Conservation (phyloP, 1,284 basidiomycete species). For the Ceratobasidium papillatum region DNA sequence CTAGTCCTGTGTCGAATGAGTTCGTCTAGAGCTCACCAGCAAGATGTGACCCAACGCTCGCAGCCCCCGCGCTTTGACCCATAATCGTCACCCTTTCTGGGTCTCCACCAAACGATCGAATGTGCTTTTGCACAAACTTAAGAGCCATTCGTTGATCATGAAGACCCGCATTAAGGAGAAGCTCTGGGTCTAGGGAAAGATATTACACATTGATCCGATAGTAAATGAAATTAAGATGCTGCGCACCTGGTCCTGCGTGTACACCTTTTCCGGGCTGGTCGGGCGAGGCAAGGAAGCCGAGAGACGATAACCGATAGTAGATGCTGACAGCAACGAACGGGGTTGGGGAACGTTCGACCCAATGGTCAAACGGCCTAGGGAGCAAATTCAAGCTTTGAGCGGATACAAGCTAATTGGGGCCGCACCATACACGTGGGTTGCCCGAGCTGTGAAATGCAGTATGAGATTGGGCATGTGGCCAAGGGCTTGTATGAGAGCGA, state of each 20-base stretch:
- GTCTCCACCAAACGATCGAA: conserved; percentile 50
- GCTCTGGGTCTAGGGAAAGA: conserved; percentile 16
- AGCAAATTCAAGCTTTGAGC: conserved; percentile 56
- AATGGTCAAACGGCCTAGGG: conserved; percentile 57
- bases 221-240: not conserved
- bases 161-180: conserved; percentile 64
- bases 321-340: conserved; percentile 47
- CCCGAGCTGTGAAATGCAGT: conserved; percentile 10
- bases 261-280: conserved; percentile 53
- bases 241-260: conserved; percentile 48
- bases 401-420: not conserved
- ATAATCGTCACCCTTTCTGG: conserved; percentile 44
- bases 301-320: conserved; percentile 41
- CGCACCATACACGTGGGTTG: conserved; percentile 26
- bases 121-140: conserved; percentile 49
- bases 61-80: conserved; percentile 43
- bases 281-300: conserved; percentile 42
- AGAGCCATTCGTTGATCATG: conserved; percentile 61
- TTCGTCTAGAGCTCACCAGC: not conserved
- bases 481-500: conserved; percentile 50
- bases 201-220: not conserved
- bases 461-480: not conserved
- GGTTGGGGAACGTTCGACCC: conserved; percentile 53
- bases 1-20: not conserved
- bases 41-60: conserved; percentile 40